Conservation (phyloP, 345 rosid species). For the Carallia pectinifolia region DNA sequence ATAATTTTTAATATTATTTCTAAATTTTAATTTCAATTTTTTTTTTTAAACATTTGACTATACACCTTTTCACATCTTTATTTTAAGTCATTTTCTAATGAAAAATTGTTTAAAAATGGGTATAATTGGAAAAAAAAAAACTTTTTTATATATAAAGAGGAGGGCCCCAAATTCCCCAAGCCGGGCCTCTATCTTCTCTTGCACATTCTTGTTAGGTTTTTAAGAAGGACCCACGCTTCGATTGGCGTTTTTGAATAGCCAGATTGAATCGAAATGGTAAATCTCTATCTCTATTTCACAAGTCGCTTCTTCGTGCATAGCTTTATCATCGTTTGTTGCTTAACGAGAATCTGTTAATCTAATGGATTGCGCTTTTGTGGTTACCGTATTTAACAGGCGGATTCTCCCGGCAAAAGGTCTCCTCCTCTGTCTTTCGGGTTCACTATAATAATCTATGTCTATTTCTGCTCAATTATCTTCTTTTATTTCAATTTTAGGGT, state of each 20-base stretch:
- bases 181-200: not conserved
- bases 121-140: no score
- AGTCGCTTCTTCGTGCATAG: not conserved
- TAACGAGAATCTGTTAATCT: not conserved
- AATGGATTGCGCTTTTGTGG: not conserved
- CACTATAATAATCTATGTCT: not conserved
- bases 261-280: not conserved
- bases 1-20: no score
- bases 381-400: slow-evolving; percentile 45
- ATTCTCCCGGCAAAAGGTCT: slow-evolving; percentile 67
- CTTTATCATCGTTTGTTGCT: not conserved
- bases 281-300: not conserved
- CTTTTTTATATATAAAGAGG: no score
- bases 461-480: not conserved
- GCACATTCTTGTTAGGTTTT: not conserved
- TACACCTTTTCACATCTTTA: no score
- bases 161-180: no score
- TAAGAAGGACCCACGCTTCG: not conserved
- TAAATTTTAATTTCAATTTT: no score
- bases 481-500: not conserved
- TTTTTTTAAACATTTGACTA: no score
- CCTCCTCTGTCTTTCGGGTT: not conserved
- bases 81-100: no score
- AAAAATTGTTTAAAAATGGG: no score
- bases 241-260: not conserved